Base-by-base conservation (phyloP, 768 basidiomycete genomes). In the Mrakia hoshinonis region DNA sequence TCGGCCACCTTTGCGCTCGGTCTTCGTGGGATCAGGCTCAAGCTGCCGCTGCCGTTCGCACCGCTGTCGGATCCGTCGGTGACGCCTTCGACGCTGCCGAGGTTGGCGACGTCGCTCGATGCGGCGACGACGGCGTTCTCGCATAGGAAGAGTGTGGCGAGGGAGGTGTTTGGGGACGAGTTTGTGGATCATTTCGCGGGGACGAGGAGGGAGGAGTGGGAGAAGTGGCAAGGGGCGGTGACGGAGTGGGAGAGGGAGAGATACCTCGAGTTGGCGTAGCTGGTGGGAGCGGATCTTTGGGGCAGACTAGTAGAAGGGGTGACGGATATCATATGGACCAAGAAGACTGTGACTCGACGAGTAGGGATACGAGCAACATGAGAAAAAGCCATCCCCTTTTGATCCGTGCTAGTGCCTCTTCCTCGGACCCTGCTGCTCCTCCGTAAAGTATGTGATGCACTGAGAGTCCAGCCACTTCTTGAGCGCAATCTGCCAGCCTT, bases 141-240 rank as follows among this genome's bases (percentile, higher is more conserved):
- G 86, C 81, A 81, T 38, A 80, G 84, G 4, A 85, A 82, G 18
- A 93, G 91, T 75, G 80, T 95, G 64, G 96, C 96, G 2, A 84
- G 96, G 39, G 89, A 93, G 77, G 82, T 91, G 51, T 86, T 98
- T 69, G 95, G 94, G 0, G 82, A 92, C 76, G 87, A 86, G 29
- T 96, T 97, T 76, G 91, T 98, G 1, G 91, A 98, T 20, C 96
- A 99, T 78, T 95, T 85, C 76, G 92, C 90, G 3, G 94, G 92
- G 10, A 98, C 96, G n/a, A 85, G 95, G 76, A 85, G 91, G 78
- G 89, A 97, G 78, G 93, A 95, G 78, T 87, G 94, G 69, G 86
- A 83, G 67, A 76, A 89, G 31, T 94, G 90, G 88, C 89, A 92
- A 75, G 85, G 87, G 75, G 91, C 92, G 2, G 92, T 95, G 48